Base-by-base conservation (phyloP, 495 filamentous ascomycete genomes). In the Neurospora sp. region DNA sequence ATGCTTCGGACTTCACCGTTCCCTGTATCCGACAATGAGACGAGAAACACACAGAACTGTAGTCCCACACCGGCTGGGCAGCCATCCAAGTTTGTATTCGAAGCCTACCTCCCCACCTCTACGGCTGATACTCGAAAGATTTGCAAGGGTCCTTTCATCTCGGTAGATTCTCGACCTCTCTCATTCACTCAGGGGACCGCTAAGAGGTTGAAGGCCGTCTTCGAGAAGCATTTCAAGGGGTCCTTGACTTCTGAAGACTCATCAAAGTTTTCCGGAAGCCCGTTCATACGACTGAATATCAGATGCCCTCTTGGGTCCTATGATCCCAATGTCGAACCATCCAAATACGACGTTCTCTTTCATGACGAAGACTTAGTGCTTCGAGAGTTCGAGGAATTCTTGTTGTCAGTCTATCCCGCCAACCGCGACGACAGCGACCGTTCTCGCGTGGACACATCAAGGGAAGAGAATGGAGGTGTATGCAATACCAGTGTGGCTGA, bases 331-430 rank as follows among this genome's bases (percentile, higher is more conserved):
- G 85, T 98, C 70, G 94, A 98, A 77, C 94, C 94, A 0, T 87
- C 91, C 0, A 99, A 99, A 78, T 92, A 98, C 74, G 91, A 97
- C 79, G 87, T 98, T 3, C 71, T 97, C 0, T 97, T 99, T 77
- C 83, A 86, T 38, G 83, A 96, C 59, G 83, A 89, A 39, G 78
- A 87, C 0, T 4, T 74, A 3, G 71, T 97, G 9, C 65, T 82
- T 4, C 75, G 79, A 4, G 73, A 86, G 5, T 84, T 90, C 3
- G 87, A 91, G 68, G 75, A 76, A 0, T 77, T 3, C 88, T 95
- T 12, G 75, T 27, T 75, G 9, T 77, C 80, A 20, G 75, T 86
- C 10, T 95, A 80, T 61, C 12, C 69, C 16, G 20, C 40, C 8
- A 8, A 69, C 16, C 69, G 27, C 53, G 69, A 72, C 70, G 71